Percentiles rank a stretch among this genome's conserved stretches.
phyloP scores from a whole-genome alignment of 257 asterid species.

The Asclepias syriaca region DNA sequence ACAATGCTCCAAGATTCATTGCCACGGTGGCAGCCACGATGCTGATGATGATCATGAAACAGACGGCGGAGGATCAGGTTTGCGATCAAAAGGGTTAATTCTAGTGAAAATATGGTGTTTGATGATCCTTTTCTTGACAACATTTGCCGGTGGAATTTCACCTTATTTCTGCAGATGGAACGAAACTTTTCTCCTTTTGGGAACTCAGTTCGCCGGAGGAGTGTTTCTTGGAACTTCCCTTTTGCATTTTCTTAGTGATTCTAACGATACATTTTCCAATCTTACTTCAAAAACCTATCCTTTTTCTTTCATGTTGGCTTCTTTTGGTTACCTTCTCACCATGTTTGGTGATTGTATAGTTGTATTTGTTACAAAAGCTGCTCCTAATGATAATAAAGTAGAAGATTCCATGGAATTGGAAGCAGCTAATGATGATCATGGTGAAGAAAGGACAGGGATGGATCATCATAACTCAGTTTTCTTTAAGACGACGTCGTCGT shows the following conservation, averaged over 20 bases:
- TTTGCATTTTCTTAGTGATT: slow-evolving; percentile 84
- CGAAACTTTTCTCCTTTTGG: slow-evolving; percentile 64
- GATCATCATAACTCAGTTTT: slow-evolving; percentile 26
- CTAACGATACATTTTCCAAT: slow-evolving; percentile 35
- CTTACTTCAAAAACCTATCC: slow-evolving; percentile 57
- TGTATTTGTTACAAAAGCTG: slow-evolving; percentile 23
- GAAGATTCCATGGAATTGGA: slow-evolving; percentile 24
- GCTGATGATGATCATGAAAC: slow-evolving; percentile 15
- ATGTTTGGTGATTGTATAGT: slow-evolving; percentile 67
- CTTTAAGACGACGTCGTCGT: slow-evolving; percentile 35
- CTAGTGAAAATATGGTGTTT: slow-evolving; percentile 72
- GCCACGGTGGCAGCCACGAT: slow-evolving; percentile 46
- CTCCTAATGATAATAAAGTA: neutral
- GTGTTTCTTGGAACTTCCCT: slow-evolving; percentile 79
- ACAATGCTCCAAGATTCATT: slow-evolving; percentile 28
- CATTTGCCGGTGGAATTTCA: slow-evolving; percentile 69
- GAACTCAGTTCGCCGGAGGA: slow-evolving; percentile 89
- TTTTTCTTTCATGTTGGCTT: slow-evolving; percentile 75
- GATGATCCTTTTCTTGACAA: slow-evolving; percentile 54
- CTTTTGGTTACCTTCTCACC: slow-evolving; percentile 62
- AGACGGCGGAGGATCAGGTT: neutral
- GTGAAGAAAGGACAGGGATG: neutral
- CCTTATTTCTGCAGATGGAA: slow-evolving; percentile 82
- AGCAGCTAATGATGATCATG: slow-evolving; percentile 7
- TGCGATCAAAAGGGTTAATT: slow-evolving; percentile 42